A percentile compares a stretch with the other conserved stretches of the same genome.
phyloP scores from a whole-genome alignment of 257 asterid genomes.

The Solanum tacnaense region DNA sequence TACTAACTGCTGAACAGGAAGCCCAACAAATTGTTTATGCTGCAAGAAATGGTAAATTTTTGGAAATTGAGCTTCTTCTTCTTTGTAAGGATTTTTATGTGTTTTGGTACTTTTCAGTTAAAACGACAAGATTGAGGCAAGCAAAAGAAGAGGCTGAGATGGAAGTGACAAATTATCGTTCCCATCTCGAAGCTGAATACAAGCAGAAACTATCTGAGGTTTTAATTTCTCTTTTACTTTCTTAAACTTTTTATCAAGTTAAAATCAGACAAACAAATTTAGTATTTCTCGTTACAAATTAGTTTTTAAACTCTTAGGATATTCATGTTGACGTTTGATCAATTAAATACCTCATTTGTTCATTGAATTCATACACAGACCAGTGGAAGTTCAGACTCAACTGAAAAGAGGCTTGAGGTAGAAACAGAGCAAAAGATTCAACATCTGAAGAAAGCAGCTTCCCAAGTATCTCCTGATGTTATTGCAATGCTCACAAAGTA shows the following conservation, averaged over 20 bases:
- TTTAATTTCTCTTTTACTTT: not conserved
- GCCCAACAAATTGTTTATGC: slow-evolving; percentile 79
- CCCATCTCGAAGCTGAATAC: slow-evolving; percentile 68
- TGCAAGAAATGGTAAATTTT: slow-evolving; percentile 53
- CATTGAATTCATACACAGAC: slow-evolving; percentile 18
- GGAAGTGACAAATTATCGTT: slow-evolving; percentile 45
- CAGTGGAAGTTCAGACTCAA: slow-evolving; percentile 56
- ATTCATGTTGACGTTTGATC: not conserved
- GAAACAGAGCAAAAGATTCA: slow-evolving; percentile 54
- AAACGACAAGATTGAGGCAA: slow-evolving; percentile 59
- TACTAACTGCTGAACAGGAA: slow-evolving; percentile 75
- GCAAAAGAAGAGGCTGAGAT: slow-evolving; percentile 80
- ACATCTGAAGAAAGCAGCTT: slow-evolving; percentile 34
- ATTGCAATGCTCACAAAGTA: slow-evolving; percentile 47
- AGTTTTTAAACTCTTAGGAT: not conserved
- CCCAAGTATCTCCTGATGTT: slow-evolving; percentile 42
- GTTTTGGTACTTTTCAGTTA: slow-evolving; percentile 25
- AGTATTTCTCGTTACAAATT: no score
- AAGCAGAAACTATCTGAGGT: slow-evolving; percentile 61
- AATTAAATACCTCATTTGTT: not conserved
- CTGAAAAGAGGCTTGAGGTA: slow-evolving; percentile 52
- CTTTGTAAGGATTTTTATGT: not conserved
- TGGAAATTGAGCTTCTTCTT: not conserved
- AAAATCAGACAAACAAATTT: not conserved
- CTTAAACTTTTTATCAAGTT: not conserved